Evolutionary conservation across 2,329 filamentous ascomycete species (phyloP).

Genomic region (Colletotrichum navitas): DNA sequence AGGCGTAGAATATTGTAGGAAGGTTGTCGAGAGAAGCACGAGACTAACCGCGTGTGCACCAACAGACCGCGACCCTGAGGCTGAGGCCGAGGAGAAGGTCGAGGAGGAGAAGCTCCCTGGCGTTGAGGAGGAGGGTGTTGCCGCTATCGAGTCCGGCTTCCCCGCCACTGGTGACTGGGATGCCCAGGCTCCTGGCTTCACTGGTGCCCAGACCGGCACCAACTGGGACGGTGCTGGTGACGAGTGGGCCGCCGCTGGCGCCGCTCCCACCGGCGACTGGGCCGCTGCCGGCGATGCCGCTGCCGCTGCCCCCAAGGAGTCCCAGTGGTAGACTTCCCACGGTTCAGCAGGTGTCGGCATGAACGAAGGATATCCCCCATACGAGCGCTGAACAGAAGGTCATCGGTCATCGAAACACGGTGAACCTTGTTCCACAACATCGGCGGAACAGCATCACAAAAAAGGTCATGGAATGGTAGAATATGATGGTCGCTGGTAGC

Average conservation of each 20-base stretch:
- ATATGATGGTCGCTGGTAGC: slow-evolving; percentile 44
- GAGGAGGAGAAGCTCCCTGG: slow-evolving; percentile 92
- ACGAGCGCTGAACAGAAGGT: slow-evolving; percentile 30
- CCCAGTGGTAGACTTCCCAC: slow-evolving; percentile 61
- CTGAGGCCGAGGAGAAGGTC: slow-evolving; percentile 98
- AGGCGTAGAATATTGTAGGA: background rate
- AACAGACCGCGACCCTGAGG: slow-evolving; percentile 95
- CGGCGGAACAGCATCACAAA: slow-evolving; percentile 43
- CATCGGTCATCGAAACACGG: slow-evolving; percentile 31
- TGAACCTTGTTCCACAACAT: slow-evolving; percentile 34
- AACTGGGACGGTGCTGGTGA: slow-evolving; percentile 69
- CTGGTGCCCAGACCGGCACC: slow-evolving; percentile 68
- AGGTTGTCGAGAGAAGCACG: background rate
- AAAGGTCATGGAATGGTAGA: slow-evolving; percentile 45
- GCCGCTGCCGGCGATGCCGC: slow-evolving; percentile 60
- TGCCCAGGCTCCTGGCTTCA: slow-evolving; percentile 78
- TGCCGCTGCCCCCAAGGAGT: slow-evolving; percentile 63
- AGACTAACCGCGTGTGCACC: slow-evolving; percentile 23
- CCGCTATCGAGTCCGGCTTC: slow-evolving; percentile 84
- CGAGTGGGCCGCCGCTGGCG: slow-evolving; percentile 75
- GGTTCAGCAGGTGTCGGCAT: slow-evolving; percentile 28
- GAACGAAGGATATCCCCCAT: slow-evolving; percentile 30
- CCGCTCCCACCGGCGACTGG: slow-evolving; percentile 73
- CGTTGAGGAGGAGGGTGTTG: slow-evolving; percentile 85
- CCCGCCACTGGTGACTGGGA: slow-evolving; percentile 85